Evolutionary conservation across 2,329 filamentous ascomycete species (phyloP), one percentile per base, ranked within the genome.

Genomic region (Claviceps paspali): DNA sequence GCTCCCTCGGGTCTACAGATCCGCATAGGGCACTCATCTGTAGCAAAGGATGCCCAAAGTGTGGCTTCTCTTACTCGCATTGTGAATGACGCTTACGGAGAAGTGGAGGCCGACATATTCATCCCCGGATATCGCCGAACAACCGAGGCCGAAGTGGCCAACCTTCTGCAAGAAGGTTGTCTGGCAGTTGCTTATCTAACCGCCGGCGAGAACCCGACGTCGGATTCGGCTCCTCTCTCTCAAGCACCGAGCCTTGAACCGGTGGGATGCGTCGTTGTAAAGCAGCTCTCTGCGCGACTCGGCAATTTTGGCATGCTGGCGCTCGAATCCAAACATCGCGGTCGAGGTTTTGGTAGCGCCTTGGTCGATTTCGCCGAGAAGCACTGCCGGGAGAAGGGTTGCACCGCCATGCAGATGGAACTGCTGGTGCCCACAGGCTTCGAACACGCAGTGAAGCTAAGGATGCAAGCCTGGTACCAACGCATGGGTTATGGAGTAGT

Each of bases 291-390:
- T 1, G 33, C 47, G 6, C 22, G 36, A 0, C 41, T 46, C 5
- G 54, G 53, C 11, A 39, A 46, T 4, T 51, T 56, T 17, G 47
- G 48, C 19, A 54, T 54, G 52, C 30, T 56, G 3, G 47, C 53
- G 1, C 31, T 56, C 3, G 45, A 54, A 10, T 18, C 31, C 0
- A 33, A 37, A 6, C 29, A 50, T 14, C 50, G 45, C 10, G 52
- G 53, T 0, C 29, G 31, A 7, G 53, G 53, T 1, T 9, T 48
- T 2, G 53, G 52, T 5, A 45, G 46, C 3, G 37, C 47, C 21
- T 12, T 56, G 18, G 43, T 46, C 0, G n/a, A 29, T 9, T 56
- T 54, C 28, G 52, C 50, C 7, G 52, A 56, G 35, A 38, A 46
- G 0, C 44, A 52, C 18, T 52, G 50, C 8, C 45, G 48, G 11